Evolutionary conservation across 139 green algal genomes (phyloP).

Genomic region (Chlorella ohadii): DNA sequence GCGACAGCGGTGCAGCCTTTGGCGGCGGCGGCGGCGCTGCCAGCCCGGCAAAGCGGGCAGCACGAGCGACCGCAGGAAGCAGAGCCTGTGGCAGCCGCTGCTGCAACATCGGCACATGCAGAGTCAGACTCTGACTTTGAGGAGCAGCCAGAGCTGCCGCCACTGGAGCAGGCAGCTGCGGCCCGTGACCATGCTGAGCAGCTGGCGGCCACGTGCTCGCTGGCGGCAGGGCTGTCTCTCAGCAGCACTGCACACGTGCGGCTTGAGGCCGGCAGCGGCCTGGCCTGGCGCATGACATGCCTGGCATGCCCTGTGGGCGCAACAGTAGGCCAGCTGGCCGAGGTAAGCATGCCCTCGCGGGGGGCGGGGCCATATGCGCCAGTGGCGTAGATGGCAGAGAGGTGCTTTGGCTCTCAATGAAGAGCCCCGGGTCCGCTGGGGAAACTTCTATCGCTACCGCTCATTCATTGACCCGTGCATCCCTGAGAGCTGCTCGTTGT

Average conservation of each 20-base stretch:
- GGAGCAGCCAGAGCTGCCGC: neutral
- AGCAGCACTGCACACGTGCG: neutral
- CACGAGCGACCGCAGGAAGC: too few relatives aligned
- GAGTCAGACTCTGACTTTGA: neutral
- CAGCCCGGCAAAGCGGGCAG: neutral
- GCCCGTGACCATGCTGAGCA: neutral
- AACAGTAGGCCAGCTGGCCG: slow-evolving; percentile 1
- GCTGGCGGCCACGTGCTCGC: slow-evolving; percentile 5
- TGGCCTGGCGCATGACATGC: slow-evolving; percentile 20
- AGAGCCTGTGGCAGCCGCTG: neutral
- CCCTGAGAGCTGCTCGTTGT: too few relatives aligned
- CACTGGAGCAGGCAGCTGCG: neutral
- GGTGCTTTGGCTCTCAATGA: neutral
- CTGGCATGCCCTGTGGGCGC: slow-evolving; percentile 11
- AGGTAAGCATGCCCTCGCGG: neutral
- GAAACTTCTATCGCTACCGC: too few relatives aligned
- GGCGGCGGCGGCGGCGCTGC: neutral
- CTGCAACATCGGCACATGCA: neutral
- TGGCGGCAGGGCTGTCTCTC: slow-evolving; percentile 2
- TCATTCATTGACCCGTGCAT: too few relatives aligned
- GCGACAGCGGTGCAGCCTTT: neutral
- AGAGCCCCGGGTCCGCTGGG: neutral
- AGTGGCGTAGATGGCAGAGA: neutral
- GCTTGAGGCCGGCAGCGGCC: neutral
- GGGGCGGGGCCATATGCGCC: too few relatives aligned